These are phyloP conservation scores for Coemansia sp. DNA, from an alignment of 192 early-diverging fungal genomes.

Conservation along the genomic window DNA sequence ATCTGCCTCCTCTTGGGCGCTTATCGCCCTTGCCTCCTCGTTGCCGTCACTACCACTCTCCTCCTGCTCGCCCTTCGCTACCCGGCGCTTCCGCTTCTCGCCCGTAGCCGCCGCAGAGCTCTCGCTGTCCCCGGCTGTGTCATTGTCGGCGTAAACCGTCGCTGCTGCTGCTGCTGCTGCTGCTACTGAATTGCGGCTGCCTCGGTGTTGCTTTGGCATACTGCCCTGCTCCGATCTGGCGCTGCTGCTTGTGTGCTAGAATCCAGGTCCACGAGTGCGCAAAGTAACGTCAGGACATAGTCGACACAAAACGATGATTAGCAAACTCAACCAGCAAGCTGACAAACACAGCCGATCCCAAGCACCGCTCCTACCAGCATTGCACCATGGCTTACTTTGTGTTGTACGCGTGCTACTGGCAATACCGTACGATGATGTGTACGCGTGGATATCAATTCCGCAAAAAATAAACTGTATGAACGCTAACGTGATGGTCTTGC, in stretches of 20 bases:
- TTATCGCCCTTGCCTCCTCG: conserved; percentile 27
- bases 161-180: neutral
- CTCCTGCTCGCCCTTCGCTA: neutral
- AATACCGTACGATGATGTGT: neutral
- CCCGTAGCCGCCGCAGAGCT: neutral
- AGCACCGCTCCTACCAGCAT: neutral
- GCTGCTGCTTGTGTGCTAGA: neutral
- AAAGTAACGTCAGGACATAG: neutral
- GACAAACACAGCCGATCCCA: neutral
- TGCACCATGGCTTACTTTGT: neutral
- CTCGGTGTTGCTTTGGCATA: neutral
- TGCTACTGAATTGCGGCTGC: neutral
- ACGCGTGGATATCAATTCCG: neutral
- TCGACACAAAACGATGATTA: neutral
- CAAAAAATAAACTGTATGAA: neutral
- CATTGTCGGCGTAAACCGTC: neutral
- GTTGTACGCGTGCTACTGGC: neutral
- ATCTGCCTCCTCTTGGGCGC: conserved; percentile 74
- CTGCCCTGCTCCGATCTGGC: neutral
- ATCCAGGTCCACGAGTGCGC: too few species aligned
- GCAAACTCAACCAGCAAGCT: neutral
- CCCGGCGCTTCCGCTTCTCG: conserved; percentile 2
- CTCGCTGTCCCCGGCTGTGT: neutral
- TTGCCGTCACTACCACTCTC: neutral
- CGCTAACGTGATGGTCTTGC: neutral